Percentiles rank a stretch among this genome's conserved stretches.
Evolutionary conservation across 208 protist genomes (phyloP).

Genomic region (Trypanosoma grayi): DNA sequence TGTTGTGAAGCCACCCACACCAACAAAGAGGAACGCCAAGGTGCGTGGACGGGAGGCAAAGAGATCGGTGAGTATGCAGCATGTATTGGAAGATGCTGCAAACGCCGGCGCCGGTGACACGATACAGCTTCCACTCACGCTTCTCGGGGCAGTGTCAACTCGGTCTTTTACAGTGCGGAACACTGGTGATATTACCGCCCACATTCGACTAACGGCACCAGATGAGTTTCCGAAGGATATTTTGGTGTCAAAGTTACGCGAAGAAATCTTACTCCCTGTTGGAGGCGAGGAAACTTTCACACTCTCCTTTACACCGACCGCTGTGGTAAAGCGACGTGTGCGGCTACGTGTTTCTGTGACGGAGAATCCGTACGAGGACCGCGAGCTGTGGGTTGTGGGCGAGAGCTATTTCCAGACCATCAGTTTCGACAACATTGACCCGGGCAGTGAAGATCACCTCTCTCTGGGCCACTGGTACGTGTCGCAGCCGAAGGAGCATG

Average conservation of each 20-base stretch:
- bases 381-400: constrained; percentile 69
- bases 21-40: constrained; percentile 13
- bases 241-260: constrained; percentile 31
- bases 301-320: constrained; percentile 55
- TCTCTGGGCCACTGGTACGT: constrained; percentile 88
- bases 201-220: constrained; percentile 68
- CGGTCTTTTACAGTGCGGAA: constrained; percentile 82
- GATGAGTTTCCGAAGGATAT: constrained; percentile 28
- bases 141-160: constrained; percentile 54
- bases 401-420: constrained; percentile 85
- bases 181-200: constrained; percentile 76
- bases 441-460: constrained; percentile 65
- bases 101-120: constrained; percentile 23
- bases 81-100: not conserved
- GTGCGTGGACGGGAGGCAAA: constrained; percentile 15
- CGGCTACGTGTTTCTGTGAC: constrained; percentile 71
- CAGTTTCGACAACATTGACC: constrained; percentile 91
- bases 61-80: not conserved
- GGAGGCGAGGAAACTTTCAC: constrained; percentile 53
- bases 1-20: not conserved
- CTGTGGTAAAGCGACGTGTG: constrained; percentile 42
- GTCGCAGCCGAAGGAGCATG: constrained; percentile 44
- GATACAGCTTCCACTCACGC: constrained; percentile 81
- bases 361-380: constrained; percentile 95
- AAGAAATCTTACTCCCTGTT: constrained; percentile 60